Conservation (phyloP, 768 basidiomycete species). For the Holtermannia corniformis region DNA sequence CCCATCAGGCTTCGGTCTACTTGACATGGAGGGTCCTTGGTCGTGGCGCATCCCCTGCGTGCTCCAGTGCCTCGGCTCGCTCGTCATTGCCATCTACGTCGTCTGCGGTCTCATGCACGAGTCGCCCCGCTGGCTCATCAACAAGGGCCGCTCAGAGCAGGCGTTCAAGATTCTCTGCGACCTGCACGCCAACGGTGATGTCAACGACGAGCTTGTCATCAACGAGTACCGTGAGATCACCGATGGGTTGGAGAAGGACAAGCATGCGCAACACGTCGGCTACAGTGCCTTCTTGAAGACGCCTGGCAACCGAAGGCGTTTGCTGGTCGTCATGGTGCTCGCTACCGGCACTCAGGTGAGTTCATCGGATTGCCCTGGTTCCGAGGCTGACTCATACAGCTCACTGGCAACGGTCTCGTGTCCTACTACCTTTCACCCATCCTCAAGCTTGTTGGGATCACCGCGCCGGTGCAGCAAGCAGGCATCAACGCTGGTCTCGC, state of each 20-base stretch:
- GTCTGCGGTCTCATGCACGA: conserved; percentile 18
- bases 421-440: conserved; percentile 31
- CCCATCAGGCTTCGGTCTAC: conserved; percentile 14
- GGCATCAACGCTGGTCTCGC: conserved; percentile 31
- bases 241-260: conserved; percentile 18
- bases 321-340: conserved; percentile 17
- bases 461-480: conserved; percentile 23
- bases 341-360: conserved; percentile 18
- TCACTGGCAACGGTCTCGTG: conserved; percentile 23
- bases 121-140: conserved; percentile 24
- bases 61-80: conserved; percentile 15
- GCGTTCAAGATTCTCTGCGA: conserved; percentile 25
- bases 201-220: conserved; percentile 23
- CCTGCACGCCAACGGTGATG: conserved; percentile 28
- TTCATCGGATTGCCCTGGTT: conserved; percentile 11
- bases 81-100: conserved; percentile 10
- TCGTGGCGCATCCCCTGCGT: conserved; percentile 18
- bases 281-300: conserved; percentile 21
- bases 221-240: conserved; percentile 29
- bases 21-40: conserved; percentile 17
- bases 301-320: conserved; percentile 14
- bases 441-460: conserved; percentile 27
- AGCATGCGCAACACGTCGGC: conserved; percentile 12
- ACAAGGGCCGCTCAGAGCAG: conserved; percentile 17
- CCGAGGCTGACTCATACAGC: conserved; percentile 11